A percentile compares a stretch with the other conserved stretches of the same genome.
Conservation (phyloP, 2,329 filamentous ascomycete genomes). For the Clonostachys rhizophaga region DNA sequence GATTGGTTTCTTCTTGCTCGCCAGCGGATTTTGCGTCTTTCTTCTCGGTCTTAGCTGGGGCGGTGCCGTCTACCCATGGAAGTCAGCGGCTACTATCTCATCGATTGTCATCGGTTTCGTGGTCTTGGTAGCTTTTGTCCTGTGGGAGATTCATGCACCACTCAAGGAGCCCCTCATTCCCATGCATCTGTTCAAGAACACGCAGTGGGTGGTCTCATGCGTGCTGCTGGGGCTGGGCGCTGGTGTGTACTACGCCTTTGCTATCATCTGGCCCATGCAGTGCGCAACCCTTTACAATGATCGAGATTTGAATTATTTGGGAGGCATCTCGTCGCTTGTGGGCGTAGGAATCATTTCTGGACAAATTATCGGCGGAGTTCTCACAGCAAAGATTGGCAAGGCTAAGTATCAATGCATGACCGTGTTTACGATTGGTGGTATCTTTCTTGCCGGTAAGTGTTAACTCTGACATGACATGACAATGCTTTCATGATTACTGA, state of each 20-base stretch:
- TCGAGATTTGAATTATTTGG: no score
- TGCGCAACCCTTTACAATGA: no score
- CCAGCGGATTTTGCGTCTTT: conserved; percentile 37
- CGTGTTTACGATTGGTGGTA: no score
- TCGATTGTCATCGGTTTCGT: conserved; percentile 36
- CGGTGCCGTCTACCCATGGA: conserved; percentile 43
- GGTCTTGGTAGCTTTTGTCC: conserved; percentile 31
- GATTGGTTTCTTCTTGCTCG: conserved; percentile 40
- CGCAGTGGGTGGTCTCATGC: conserved; percentile 15
- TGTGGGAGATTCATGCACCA: conserved; percentile 31
- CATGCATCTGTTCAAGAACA: conserved; percentile 1
- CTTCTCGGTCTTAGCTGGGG: conserved; percentile 49
- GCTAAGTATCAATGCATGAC: no score
- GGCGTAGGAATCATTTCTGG: no score
- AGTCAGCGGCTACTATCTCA: conserved; percentile 35
- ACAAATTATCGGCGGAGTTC: no score
- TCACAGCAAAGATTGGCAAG: no score
- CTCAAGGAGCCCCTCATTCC: not conserved
- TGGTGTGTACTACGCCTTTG: conserved; percentile 23
- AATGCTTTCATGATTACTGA: no score
- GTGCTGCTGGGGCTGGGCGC: conserved; percentile 20
- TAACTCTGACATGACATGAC: not conserved
- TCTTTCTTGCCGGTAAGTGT: conserved; percentile 1
- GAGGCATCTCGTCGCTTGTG: no score
- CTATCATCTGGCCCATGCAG: conserved; percentile 14